Conservation (phyloP, 768 basidiomycete species). For the Leccinum sublutescens region DNA sequence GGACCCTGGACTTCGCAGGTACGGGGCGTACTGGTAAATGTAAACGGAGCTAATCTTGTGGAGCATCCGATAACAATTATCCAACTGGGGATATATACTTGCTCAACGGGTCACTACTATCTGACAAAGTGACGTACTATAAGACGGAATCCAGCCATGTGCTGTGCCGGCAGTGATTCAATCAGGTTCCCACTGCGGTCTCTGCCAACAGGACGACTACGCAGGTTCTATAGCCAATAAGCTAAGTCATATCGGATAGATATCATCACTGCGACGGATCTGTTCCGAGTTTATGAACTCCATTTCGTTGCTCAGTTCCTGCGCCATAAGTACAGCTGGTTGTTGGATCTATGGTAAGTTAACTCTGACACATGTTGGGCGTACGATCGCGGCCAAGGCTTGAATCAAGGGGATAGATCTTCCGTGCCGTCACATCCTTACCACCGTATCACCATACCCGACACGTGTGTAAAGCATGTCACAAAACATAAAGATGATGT, state of each 20-base stretch:
- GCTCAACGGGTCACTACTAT: not conserved
- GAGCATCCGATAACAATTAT: conserved; percentile 1
- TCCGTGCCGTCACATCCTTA: not conserved
- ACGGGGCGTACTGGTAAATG: not conserved
- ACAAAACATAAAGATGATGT: not conserved
- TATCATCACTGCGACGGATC: not conserved
- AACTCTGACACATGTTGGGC: not conserved
- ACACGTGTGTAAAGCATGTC: conserved; percentile 15
- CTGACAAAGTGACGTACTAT: not conserved
- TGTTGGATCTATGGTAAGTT: not conserved
- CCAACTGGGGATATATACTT: not conserved
- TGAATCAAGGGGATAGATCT: not conserved
- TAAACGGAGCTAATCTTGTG: not conserved
- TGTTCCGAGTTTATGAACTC: not conserved
- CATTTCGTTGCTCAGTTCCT: not conserved
- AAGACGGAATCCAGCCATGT: not conserved
- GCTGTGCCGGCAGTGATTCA: not conserved
- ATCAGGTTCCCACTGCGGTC: not conserved
- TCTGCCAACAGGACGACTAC: not conserved
- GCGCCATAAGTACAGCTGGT: not conserved
- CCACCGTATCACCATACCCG: not conserved
- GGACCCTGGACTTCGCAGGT: not conserved
- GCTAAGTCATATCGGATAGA: not conserved
- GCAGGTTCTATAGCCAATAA: not conserved
- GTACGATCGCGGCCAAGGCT: not conserved